These are phyloP conservation scores for Pelargonium hybrid DNA, from an alignment of 441 rosid genomes.

Conservation along the genomic window DNA sequence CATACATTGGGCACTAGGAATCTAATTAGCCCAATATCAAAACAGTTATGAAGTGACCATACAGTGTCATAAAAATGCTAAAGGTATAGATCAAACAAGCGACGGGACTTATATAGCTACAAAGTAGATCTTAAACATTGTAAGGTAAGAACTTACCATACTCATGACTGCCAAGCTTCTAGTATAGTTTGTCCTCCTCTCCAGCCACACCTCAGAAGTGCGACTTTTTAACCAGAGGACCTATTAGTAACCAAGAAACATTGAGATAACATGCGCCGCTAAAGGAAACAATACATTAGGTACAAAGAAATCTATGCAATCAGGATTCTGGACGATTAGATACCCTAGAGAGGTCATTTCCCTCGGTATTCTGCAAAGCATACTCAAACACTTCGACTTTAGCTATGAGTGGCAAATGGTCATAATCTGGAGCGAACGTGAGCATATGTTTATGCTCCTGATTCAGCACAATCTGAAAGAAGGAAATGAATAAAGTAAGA, in stretches of 20 bases:
- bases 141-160: slow-evolving; percentile 55
- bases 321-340: slow-evolving; percentile 13
- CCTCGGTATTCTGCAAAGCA: slow-evolving; percentile 86
- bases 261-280: slow-evolving; percentile 12
- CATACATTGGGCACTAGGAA: background rate
- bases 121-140: background rate
- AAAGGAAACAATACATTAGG: slow-evolving; percentile 8
- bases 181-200: slow-evolving; percentile 93
- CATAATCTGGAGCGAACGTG: slow-evolving; percentile 91
- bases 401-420: slow-evolving; percentile 82
- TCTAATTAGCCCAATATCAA: no score
- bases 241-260: slow-evolving; percentile 31
- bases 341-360: slow-evolving; percentile 95
- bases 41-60: background rate
- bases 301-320: slow-evolving; percentile 8
- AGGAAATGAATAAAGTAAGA: background rate
- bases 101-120: background rate
- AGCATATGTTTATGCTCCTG: slow-evolving; percentile 91
- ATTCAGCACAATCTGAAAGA: slow-evolving; percentile 70
- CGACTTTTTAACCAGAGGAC: slow-evolving; percentile 99
- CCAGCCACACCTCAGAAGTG: slow-evolving; percentile 96
- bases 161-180: slow-evolving; percentile 99
- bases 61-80: background rate
- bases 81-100: background rate
- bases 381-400: slow-evolving; percentile 92